These are phyloP conservation scores for Calonectria hawksworthii DNA, from an alignment of 2,329 filamentous ascomycete species.

Conservation along the genomic window DNA sequence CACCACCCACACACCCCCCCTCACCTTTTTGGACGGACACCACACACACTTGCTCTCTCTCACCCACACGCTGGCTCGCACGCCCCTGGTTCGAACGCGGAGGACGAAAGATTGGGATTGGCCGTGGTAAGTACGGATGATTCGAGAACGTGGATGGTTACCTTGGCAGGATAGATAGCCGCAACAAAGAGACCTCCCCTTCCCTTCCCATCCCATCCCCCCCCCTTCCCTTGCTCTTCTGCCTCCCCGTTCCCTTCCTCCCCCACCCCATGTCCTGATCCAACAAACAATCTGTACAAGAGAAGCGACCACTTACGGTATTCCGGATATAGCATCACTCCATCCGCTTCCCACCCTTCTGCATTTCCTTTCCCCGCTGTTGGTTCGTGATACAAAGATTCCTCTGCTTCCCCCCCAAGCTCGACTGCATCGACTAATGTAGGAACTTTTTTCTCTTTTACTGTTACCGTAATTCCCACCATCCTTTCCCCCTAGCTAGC, in stretches of 20 bases:
- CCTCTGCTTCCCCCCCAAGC: neutral
- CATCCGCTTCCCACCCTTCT: neutral
- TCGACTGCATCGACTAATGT: neutral
- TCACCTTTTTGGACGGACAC: neutral
- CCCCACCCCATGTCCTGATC: neutral
- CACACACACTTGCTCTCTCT: neutral
- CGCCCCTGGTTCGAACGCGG: neutral
- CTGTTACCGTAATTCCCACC: neutral
- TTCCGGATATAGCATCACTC: conserved; percentile 17
- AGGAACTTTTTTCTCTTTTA: neutral
- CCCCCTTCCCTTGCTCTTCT: too few species aligned
- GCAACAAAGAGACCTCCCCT: neutral
- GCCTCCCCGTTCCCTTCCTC: too few species aligned
- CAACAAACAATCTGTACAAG: neutral
- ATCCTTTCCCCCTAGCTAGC: neutral
- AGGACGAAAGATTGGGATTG: neutral
- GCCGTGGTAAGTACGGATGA: neutral
- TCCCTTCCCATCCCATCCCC: too few species aligned
- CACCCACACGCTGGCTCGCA: neutral
- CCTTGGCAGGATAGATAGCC: conserved; percentile 7
- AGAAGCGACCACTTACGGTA: neutral
- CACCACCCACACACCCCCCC: neutral
- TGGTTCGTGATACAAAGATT: conserved; percentile 12
- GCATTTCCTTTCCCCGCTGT: neutral
- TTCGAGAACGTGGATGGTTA: conserved; percentile 5